Evolutionary conservation across 2,329 filamentous ascomycete species (phyloP).

Genomic region (Epichloe sylvatica): DNA sequence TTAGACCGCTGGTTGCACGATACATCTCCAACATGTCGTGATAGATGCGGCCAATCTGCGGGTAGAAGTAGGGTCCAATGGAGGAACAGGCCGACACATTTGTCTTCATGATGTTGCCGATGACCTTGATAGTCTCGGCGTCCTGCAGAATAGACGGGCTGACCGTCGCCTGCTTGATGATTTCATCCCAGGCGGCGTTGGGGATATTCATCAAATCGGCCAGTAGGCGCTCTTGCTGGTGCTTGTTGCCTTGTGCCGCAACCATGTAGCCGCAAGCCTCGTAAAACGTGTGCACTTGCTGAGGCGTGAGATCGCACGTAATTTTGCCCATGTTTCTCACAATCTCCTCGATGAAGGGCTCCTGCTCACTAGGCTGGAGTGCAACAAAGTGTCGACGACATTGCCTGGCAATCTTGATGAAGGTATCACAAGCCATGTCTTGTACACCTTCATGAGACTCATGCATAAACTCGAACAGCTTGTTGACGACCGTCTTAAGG

Average conservation of each 20-base stretch:
- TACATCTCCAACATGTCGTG: slow-evolving; percentile 99
- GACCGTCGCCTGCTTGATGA: slow-evolving; percentile 75
- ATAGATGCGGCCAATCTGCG: slow-evolving; percentile 94
- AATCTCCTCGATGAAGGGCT: slow-evolving; percentile 98
- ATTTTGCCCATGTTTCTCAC: slow-evolving; percentile 92
- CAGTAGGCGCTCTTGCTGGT: slow-evolving; percentile 82
- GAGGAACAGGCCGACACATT: slow-evolving; percentile 98
- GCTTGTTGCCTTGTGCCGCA: slow-evolving; percentile 88
- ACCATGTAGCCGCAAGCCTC: slow-evolving; percentile 99
- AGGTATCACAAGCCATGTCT: slow-evolving; percentile 99
- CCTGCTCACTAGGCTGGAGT: slow-evolving; percentile 80
- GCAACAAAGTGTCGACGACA: slow-evolving; percentile 96
- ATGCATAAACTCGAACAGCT: slow-evolving; percentile 99
- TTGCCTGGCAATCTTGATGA: slow-evolving; percentile 98
- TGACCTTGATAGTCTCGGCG: slow-evolving; percentile 90
- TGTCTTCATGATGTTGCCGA: slow-evolving; percentile 99
- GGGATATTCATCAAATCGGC: slow-evolving; percentile 86
- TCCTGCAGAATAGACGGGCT: slow-evolving; percentile 83
- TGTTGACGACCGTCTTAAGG: slow-evolving; percentile 98
- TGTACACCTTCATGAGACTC: slow-evolving; percentile 98
- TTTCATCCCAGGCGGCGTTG: slow-evolving; percentile 88
- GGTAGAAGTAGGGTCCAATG: slow-evolving; percentile 93
- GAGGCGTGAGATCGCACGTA: slow-evolving; percentile 84
- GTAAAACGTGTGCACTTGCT: slow-evolving; percentile 98
- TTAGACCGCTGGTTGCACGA: slow-evolving; percentile 86